Evolutionary conservation across 2,329 filamentous ascomycete genomes (phyloP).

Genomic region (Elsinoe perseae): DNA sequence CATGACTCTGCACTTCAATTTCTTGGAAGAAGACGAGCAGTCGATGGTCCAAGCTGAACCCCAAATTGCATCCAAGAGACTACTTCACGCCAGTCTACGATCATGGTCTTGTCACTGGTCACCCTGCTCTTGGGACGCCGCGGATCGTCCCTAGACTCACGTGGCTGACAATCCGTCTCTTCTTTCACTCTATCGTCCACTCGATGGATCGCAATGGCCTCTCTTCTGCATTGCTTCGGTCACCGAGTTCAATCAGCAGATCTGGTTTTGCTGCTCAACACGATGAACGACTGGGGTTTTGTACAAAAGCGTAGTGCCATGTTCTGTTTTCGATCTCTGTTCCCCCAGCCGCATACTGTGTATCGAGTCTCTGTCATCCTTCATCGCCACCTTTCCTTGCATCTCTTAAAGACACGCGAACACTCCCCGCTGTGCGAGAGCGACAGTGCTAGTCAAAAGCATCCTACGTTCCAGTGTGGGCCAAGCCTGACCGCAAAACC

Average conservation of each 20-base stretch:
- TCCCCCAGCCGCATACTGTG: background rate
- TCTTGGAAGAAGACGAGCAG: too few relatives aligned
- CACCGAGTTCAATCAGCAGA: conserved; percentile 15
- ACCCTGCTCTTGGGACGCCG: background rate
- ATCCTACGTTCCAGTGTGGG: background rate
- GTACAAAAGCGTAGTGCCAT: background rate
- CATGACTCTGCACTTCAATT: too few relatives aligned
- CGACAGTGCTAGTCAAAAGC: background rate
- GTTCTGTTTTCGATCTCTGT: conserved; percentile 4
- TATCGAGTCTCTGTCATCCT: conserved; percentile 7
- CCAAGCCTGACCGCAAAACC: conserved; percentile 8
- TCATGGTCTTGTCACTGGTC: background rate
- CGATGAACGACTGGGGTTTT: conserved; percentile 12
- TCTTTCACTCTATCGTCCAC: background rate
- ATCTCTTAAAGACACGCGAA: background rate
- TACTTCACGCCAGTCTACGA: background rate
- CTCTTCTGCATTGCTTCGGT: conserved; percentile 6
- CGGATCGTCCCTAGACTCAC: conserved; percentile 5
- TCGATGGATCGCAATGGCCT: background rate
- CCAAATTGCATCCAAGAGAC: conserved; percentile 2
- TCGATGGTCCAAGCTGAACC: conserved; percentile 3
- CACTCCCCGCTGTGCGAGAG: background rate
- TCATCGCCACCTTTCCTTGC: conserved; percentile 1
- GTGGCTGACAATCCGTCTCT: background rate
- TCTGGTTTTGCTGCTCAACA: conserved; percentile 7